phyloP scores from a whole-genome alignment of 345 rosid genomes.

The Erysimum cheiranthoides region DNA sequence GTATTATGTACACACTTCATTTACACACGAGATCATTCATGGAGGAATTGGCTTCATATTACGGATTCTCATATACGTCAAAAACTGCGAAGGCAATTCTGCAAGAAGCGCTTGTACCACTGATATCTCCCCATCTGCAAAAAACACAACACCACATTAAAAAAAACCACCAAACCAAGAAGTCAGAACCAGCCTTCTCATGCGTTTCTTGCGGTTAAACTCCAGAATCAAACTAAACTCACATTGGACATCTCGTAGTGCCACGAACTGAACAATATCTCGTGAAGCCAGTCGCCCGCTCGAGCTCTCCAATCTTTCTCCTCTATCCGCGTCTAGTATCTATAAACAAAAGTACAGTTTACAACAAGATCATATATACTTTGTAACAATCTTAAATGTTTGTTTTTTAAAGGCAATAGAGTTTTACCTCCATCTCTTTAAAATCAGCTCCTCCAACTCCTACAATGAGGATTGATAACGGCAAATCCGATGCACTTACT shows the following conservation, averaged over 20 bases:
- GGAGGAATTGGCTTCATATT: slow-evolving; percentile 59
- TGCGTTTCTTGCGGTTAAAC: not conserved
- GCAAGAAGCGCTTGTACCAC: slow-evolving; percentile 83
- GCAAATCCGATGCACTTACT: slow-evolving; percentile 92
- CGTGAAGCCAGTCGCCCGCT: slow-evolving; percentile 88
- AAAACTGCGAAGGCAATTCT: slow-evolving; percentile 84
- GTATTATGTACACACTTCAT: slow-evolving; percentile 25
- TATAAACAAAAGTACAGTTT: slow-evolving; percentile 36
- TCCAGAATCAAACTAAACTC: slow-evolving; percentile 41
- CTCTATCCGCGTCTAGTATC: slow-evolving; percentile 89
- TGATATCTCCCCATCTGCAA: slow-evolving; percentile 77
- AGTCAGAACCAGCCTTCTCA: not conserved
- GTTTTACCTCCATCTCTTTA: slow-evolving; percentile 92
- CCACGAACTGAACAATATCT: slow-evolving; percentile 92
- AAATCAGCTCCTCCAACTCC: slow-evolving; percentile 99
- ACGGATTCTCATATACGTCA: slow-evolving; percentile 76
- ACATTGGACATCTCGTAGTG: slow-evolving; percentile 82
- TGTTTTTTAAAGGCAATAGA: not conserved
- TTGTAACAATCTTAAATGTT: slow-evolving; percentile 10
- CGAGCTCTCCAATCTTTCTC: slow-evolving; percentile 89
- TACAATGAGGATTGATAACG: slow-evolving; percentile 85
- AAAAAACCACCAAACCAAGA: not conserved
- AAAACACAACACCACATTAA: slow-evolving; percentile 12
- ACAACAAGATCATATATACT: slow-evolving; percentile 7
- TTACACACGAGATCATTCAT: slow-evolving; percentile 1